Evolutionary conservation across 2,329 filamentous ascomycete species (phyloP).

Genomic region (Fusarium verticillioides): DNA sequence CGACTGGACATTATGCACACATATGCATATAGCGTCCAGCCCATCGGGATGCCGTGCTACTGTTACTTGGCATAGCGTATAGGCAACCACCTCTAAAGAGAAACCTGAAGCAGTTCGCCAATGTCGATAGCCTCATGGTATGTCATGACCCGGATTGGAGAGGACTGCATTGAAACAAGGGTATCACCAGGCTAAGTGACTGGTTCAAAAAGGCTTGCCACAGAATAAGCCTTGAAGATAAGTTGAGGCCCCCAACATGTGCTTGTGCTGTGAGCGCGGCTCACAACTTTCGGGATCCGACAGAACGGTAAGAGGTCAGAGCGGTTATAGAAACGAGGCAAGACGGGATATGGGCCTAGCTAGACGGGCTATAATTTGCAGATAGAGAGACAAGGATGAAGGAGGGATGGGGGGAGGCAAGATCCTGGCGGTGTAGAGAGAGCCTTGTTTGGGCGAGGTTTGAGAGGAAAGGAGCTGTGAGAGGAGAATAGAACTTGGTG

Average conservation of each 20-base stretch:
- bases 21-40: not conserved
- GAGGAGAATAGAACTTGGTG: not conserved
- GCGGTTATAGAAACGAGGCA: conserved; percentile 9
- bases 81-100: not conserved
- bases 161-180: not conserved
- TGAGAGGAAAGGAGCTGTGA: not conserved
- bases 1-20: conserved; percentile 7
- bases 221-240: not conserved
- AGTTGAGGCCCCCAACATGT: conserved; percentile 4
- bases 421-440: not conserved
- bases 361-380: not conserved
- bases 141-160: not conserved
- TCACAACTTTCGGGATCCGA: conserved; percentile 13
- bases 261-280: not conserved
- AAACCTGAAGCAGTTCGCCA: conserved; percentile 1
- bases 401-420: not conserved
- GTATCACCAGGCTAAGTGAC: not conserved
- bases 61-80: not conserved
- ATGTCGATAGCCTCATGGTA: conserved; percentile 11
- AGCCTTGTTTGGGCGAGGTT: not conserved
- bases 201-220: not conserved
- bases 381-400: not conserved
- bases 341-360: not conserved
- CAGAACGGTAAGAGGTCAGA: conserved; percentile 13
- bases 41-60: conserved; percentile 28